Conservation (phyloP, 768 basidiomycete species). For the Xerocomellus intermedius region DNA sequence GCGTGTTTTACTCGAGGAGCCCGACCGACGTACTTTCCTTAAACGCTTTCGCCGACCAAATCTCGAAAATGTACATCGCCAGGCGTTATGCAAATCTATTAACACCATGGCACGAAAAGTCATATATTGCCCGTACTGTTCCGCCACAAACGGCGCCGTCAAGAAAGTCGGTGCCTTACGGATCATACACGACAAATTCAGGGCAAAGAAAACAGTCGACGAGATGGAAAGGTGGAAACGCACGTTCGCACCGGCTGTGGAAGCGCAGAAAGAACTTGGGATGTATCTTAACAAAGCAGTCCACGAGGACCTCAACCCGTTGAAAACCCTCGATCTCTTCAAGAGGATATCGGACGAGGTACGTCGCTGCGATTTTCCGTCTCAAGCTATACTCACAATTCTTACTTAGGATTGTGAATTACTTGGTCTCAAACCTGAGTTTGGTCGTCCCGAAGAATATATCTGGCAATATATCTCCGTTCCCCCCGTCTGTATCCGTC, state of each 20-base stretch:
- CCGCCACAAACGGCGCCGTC: constrained; percentile 90
- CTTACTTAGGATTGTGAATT: constrained; percentile 83
- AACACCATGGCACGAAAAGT: constrained; percentile 86
- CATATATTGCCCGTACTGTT: constrained; percentile 90
- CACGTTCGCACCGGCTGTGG: constrained; percentile 77
- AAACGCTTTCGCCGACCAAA: constrained; percentile 88
- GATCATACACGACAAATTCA: constrained; percentile 97
- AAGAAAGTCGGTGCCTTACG: constrained; percentile 95
- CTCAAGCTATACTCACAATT: neutral
- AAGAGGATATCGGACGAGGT: constrained; percentile 91
- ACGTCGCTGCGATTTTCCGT: neutral
- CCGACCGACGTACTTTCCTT: constrained; percentile 79
- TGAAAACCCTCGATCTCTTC: constrained; percentile 92
- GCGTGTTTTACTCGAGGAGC: constrained; percentile 83
- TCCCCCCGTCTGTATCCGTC: constrained; percentile 95
- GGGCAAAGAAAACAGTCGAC: constrained; percentile 88
- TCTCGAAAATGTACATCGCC: constrained; percentile 91
- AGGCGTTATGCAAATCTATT: constrained; percentile 78
- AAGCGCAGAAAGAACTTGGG: constrained; percentile 83
- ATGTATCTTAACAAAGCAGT: constrained; percentile 84
- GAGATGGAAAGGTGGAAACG: constrained; percentile 87
- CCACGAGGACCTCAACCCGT: constrained; percentile 90
- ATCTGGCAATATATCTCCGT: constrained; percentile 99
- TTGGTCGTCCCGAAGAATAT: constrained; percentile 93
- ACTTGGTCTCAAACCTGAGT: constrained; percentile 82